Evolutionary conservation across 148 eudicot species (phyloP), one percentile per base, ranked within the genome.

Genomic region (Silene uniflora): DNA sequence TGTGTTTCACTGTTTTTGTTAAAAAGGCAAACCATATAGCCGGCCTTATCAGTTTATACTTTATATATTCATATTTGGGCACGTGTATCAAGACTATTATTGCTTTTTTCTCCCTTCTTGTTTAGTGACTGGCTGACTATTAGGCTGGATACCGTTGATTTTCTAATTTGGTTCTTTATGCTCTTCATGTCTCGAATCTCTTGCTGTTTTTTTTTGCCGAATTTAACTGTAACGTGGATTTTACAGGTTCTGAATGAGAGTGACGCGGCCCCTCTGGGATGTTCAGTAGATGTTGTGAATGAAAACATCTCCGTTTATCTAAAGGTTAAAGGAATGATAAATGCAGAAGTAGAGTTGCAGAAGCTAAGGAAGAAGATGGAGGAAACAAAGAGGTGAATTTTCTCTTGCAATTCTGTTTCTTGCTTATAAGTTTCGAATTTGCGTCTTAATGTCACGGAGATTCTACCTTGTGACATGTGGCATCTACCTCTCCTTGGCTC

Each of bases 281-380:
- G 91, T 75, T 81, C 84, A n/a, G 86, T 86, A 23, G 81, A 79
- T 69, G 87, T 89, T 67, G 96, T 95, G 29, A 85, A 89, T 71
- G 97, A 88, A 82, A 69, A 80, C 49, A 82, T 92, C 13, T 83
- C 88, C 22, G 92, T 92, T 16, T 95, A 80, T 81, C 85, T 92
- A 14, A 81, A 85, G 73, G 85, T 85, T 35, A 78, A 79, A 76
- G 93, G 93, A 75, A 82, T 83, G 67, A 78, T 95, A 52, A 84
- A 92, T 62, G 83, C 84, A 18, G 90, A 90, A 76, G 91, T 85
- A 44, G 97, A 95, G 79, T 88, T 88, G 71, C 91, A 88, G 80
- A 89, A 88, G 82, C 83, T 88, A 47, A 85, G 77, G 78, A 89
- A 87, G 76, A 88, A 84, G 84, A 90, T 80, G 84, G 91, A 89